A percentile compares a stretch with the other conserved stretches of the same genome.
Evolutionary conservation across 441 rosid species (phyloP).

Genomic region (Corymbia calophylla): DNA sequence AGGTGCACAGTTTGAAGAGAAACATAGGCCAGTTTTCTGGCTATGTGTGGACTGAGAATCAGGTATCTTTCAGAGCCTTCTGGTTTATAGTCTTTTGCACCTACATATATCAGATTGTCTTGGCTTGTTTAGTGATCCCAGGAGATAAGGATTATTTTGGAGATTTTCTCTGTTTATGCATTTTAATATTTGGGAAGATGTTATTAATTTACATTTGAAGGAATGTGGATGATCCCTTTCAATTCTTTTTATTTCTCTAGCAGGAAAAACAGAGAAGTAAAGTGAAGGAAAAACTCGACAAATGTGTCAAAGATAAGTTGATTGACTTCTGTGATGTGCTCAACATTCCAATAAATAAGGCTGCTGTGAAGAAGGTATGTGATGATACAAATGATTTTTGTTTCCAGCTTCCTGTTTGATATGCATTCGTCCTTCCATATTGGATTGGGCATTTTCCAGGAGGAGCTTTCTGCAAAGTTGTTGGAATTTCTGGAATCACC

Average conservation of each 20-base stretch:
- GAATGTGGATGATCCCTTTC: neutral
- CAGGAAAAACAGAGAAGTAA: conserved; percentile 80
- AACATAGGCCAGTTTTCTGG: conserved; percentile 94
- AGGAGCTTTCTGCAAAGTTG: conserved; percentile 76
- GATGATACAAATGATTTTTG: neutral
- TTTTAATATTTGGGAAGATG: neutral
- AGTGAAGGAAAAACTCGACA: conserved; percentile 83
- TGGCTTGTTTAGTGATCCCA: neutral
- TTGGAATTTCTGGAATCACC: conserved; percentile 93
- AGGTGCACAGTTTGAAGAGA: conserved; percentile 75
- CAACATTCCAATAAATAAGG: conserved; percentile 66
- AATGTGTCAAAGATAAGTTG: conserved; percentile 84
- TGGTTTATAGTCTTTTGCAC: neutral
- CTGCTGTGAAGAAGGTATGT: conserved; percentile 65
- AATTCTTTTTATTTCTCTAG: neutral
- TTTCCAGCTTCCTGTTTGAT: neutral
- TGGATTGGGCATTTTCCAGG: conserved; percentile 30
- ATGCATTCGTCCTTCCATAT: conserved; percentile 1
- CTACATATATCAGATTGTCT: neutral
- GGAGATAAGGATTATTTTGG: neutral
- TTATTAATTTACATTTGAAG: neutral
- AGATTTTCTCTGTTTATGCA: neutral
- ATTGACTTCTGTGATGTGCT: conserved; percentile 85
- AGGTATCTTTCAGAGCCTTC: conserved; percentile 32
- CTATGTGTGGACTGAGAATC: conserved; percentile 75